Percentiles rank a stretch among this genome's conserved stretches.
phyloP scores from a whole-genome alignment of 2,329 filamentous ascomycete genomes.

The Aspergillus alliaceus region DNA sequence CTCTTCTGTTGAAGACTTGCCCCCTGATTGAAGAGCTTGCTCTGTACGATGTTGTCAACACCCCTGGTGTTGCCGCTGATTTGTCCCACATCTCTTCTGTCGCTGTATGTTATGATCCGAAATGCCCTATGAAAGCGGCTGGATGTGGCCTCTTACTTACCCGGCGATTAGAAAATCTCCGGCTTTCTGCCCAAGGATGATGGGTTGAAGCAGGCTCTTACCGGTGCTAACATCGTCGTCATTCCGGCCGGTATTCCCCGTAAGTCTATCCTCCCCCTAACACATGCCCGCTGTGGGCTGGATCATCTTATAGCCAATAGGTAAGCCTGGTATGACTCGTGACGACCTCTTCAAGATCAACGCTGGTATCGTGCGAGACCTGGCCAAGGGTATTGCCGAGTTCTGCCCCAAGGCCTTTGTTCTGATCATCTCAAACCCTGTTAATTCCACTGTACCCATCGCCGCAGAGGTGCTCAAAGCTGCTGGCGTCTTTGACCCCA shows the following conservation, averaged over 20 bases:
- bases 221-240: conserved; percentile 91
- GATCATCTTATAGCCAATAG: conserved; percentile 50
- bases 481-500: conserved; percentile 88
- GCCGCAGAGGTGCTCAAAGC: conserved; percentile 94
- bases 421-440: conserved; percentile 97
- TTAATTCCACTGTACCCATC: conserved; percentile 98
- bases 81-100: conserved; percentile 94
- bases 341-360: conserved; percentile 99
- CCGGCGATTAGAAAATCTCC: conserved; percentile 66
- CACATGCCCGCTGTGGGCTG: background rate
- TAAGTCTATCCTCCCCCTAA: conserved; percentile 51
- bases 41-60: conserved; percentile 99
- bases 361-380: conserved; percentile 92
- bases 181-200: conserved; percentile 85
- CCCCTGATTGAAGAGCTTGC: conserved; percentile 87
- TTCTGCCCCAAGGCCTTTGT: conserved; percentile 90
- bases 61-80: conserved; percentile 91
- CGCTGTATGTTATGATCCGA: conserved; percentile 60
- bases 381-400: conserved; percentile 85
- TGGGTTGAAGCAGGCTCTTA: conserved; percentile 83
- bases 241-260: conserved; percentile 98
- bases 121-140: background rate
- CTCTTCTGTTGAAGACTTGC: conserved; percentile 89
- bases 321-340: conserved; percentile 99
- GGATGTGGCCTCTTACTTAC: conserved; percentile 24